phyloP scores from a whole-genome alignment of 1,139 yeast genomes.

The Candida labiduridarum region DNA sequence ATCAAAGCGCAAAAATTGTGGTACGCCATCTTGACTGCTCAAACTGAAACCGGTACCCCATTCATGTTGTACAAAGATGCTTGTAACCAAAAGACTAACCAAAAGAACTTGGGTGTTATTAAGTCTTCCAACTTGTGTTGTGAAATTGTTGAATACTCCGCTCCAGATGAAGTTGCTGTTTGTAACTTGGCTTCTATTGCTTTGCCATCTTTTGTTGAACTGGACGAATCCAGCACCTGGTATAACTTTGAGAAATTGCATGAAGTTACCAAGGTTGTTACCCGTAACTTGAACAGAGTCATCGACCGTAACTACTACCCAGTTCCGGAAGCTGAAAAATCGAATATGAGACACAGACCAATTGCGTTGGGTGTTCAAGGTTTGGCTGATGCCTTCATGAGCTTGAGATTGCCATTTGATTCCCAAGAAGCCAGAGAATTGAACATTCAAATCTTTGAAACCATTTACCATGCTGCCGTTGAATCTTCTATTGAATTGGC shows the following conservation, averaged over 20 bases:
- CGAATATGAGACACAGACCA: slow-evolving; percentile 61
- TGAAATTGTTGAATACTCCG: slow-evolving; percentile 85
- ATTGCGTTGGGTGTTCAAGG: slow-evolving; percentile 69
- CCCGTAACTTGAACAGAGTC: slow-evolving; percentile 57
- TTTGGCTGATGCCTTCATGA: slow-evolving; percentile 61
- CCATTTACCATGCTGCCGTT: slow-evolving; percentile 61
- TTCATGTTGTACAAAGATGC: slow-evolving; percentile 91
- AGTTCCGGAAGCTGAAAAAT: slow-evolving; percentile 52
- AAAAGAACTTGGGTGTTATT: slow-evolving; percentile 83
- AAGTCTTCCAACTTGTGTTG: slow-evolving; percentile 89
- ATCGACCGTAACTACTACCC: slow-evolving; percentile 62
- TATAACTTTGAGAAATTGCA: slow-evolving; percentile 59
- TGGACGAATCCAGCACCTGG: slow-evolving; percentile 41
- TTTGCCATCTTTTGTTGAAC: slow-evolving; percentile 67
- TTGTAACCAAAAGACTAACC: slow-evolving; percentile 81
- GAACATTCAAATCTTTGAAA: slow-evolving; percentile 61
- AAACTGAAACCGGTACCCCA: slow-evolving; percentile 92
- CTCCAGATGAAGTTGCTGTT: slow-evolving; percentile 88
- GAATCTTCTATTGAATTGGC: slow-evolving; percentile 61
- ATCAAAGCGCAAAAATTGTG: slow-evolving; percentile 86
- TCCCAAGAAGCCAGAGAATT: slow-evolving; percentile 57
- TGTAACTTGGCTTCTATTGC: slow-evolving; percentile 90
- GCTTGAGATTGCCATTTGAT: slow-evolving; percentile 57
- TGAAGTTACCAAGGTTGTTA: slow-evolving; percentile 54
- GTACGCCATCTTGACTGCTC: slow-evolving; percentile 85